Conservation (phyloP, 768 basidiomycete species). For the Termitomyces sp. region DNA sequence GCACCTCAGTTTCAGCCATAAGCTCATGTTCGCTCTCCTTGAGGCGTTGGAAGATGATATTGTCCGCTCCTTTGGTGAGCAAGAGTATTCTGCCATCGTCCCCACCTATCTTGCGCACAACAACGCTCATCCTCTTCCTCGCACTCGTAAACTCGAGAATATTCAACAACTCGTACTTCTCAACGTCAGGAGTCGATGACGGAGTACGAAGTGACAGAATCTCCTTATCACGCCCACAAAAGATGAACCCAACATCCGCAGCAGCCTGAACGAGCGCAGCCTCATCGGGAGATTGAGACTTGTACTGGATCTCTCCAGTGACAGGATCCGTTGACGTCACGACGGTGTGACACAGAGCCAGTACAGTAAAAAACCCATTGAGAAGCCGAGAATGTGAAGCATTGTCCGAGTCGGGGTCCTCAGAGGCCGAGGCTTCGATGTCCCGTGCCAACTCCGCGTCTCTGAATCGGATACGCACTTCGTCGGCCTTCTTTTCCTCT, state of each 20-base stretch:
- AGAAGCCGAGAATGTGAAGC: conserved; percentile 61
- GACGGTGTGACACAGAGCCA: conserved; percentile 93
- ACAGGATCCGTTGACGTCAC: conserved; percentile 63
- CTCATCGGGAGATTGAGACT: conserved; percentile 95
- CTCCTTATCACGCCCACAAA: conserved; percentile 85
- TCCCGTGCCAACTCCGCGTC: conserved; percentile 51
- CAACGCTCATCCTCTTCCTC: conserved; percentile 92
- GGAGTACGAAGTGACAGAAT: conserved; percentile 72
- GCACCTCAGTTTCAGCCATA: conserved; percentile 69
- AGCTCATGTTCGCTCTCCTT: conserved; percentile 57
- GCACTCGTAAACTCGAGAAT: conserved; percentile 92
- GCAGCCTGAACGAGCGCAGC: conserved; percentile 97
- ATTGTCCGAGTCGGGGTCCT: conserved; percentile 36
- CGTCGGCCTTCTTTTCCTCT: conserved; percentile 5
- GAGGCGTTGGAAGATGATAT: conserved; percentile 89
- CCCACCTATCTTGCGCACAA: conserved; percentile 68
- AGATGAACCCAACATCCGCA: conserved; percentile 90
- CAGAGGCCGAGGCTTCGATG: conserved; percentile 49
- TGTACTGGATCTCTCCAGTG: conserved; percentile 79
- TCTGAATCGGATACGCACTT: conserved; percentile 42
- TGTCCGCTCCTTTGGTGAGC: conserved; percentile 90
- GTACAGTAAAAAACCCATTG: conserved; percentile 85
- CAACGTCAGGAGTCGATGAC: conserved; percentile 45
- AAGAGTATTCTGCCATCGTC: conserved; percentile 58
- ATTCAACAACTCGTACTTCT: conserved; percentile 85